A percentile compares a stretch with the other conserved stretches of the same genome.
Evolutionary conservation across 176 grass and related monocot genomes (phyloP).

Genomic region (Coix lacrymajobi): DNA sequence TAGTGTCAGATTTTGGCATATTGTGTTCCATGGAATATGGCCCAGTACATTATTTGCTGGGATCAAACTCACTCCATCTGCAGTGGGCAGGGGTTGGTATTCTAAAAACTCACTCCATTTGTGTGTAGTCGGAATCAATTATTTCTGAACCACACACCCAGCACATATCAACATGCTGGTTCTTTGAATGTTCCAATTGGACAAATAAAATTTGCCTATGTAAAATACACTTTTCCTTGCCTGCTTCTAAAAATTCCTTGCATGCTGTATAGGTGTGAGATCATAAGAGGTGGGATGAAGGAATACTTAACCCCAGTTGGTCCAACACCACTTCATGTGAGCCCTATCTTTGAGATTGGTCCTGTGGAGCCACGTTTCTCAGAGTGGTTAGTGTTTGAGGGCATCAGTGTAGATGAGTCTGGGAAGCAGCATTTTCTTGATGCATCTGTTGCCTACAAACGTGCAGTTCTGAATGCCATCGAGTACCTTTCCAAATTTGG

Average conservation of each 20-base stretch:
- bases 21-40: background rate
- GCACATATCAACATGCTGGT: background rate
- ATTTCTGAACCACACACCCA: background rate
- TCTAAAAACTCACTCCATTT: background rate
- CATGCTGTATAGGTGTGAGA: conserved; percentile 67
- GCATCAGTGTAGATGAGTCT: conserved; percentile 90
- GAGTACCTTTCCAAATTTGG: conserved; percentile 87
- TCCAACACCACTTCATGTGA: conserved; percentile 82
- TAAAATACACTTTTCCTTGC: background rate
- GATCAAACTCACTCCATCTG: background rate
- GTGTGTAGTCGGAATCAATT: background rate
- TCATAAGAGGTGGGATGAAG: conserved; percentile 87
- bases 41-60: background rate
- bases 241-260: background rate
- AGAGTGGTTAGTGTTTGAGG: conserved; percentile 92
- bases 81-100: background rate
- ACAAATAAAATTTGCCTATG: background rate
- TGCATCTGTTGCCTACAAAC: conserved; percentile 77
- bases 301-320: conserved; percentile 93
- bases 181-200: background rate
- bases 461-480: conserved; percentile 83
- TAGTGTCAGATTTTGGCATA: background rate
- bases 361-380: conserved; percentile 90
- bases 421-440: conserved; percentile 93
- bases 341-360: conserved; percentile 94